These are phyloP conservation scores for Pseudoscleropodium purum DNA, from an alignment of 225 moss, liverwort and hornwort genomes.

Conservation along the genomic window DNA sequence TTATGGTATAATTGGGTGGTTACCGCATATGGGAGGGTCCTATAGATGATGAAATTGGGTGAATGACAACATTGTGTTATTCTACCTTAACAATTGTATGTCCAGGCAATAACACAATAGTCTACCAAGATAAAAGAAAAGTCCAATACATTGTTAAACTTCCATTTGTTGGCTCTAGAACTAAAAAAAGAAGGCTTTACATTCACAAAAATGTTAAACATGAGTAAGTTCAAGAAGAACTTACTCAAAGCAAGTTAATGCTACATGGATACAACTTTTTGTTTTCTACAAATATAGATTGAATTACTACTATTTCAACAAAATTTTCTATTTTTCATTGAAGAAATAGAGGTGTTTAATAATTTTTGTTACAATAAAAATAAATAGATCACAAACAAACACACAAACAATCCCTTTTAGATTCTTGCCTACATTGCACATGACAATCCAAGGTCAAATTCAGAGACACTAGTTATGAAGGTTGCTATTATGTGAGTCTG, in stretches of 20 bases:
- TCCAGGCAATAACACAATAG: not conserved
- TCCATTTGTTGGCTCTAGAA: too few relatives aligned
- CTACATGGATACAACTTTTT: not conserved
- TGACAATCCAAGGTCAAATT: not conserved
- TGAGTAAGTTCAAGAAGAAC: not conserved
- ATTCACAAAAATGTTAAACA: not conserved
- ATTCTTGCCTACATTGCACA: not conserved
- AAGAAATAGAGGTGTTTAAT: not conserved
- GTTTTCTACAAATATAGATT: not conserved
- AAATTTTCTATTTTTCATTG: not conserved
- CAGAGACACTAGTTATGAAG: rapidly evolving
- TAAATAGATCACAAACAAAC: not conserved
- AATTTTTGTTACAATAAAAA: not conserved
- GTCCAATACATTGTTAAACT: rapidly evolving
- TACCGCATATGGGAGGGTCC: not conserved
- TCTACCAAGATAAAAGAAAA: not conserved
- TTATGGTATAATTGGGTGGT: not conserved
- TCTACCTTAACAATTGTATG: not conserved
- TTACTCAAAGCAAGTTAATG: not conserved
- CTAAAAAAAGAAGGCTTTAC: rapidly evolving
- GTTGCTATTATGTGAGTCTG: too few relatives aligned
- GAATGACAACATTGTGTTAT: not conserved
- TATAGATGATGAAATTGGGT: not conserved
- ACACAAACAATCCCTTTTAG: not conserved
- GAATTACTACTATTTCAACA: not conserved